These are phyloP conservation scores for Warburgia ugandensis DNA, from an alignment of 164 flowering plant species.

Conservation along the genomic window DNA sequence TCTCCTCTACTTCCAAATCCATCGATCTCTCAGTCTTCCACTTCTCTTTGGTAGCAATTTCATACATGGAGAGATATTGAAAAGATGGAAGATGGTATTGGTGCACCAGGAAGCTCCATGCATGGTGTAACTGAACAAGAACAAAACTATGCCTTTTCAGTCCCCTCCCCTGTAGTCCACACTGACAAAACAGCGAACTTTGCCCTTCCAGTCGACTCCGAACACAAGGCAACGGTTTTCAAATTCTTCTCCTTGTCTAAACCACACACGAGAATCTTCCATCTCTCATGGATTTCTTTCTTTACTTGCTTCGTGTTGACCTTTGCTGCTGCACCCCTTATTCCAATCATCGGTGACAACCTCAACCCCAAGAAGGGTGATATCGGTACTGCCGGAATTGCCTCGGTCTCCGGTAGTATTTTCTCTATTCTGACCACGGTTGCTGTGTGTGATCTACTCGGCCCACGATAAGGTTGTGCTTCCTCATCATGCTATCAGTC, in stretches of 20 bases:
- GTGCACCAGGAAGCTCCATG: slow-evolving; percentile 39
- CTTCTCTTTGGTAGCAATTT: too few relatives aligned
- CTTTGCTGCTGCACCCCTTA: slow-evolving; percentile 76
- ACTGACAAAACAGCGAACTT: slow-evolving; percentile 30
- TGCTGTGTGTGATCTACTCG: slow-evolving; percentile 62
- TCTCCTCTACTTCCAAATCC: too few relatives aligned
- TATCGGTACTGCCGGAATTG: slow-evolving; percentile 69
- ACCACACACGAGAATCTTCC: slow-evolving; percentile 83
- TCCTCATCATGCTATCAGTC: slow-evolving; percentile 51
- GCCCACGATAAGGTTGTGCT: slow-evolving; percentile 69
- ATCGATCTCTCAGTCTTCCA: too few relatives aligned
- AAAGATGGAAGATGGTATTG: slow-evolving; percentile 18
- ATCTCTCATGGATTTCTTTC: slow-evolving; percentile 75
- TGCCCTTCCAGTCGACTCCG: slow-evolving; percentile 63
- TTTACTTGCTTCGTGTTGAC: slow-evolving; percentile 75
- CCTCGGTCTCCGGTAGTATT: slow-evolving; percentile 73
- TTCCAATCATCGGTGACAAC: slow-evolving; percentile 80
- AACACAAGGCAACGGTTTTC: slow-evolving; percentile 63
- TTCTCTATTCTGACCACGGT: slow-evolving; percentile 76
- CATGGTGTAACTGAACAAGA: slow-evolving; percentile 40
- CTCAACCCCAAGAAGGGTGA: slow-evolving; percentile 51
- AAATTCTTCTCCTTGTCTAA: slow-evolving; percentile 46
- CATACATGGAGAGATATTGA: too few relatives aligned
- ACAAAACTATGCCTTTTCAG: slow-evolving; percentile 25
- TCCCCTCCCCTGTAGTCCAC: slow-evolving; percentile 24